Conservation (phyloP, 148 eudicot genomes). For the Rhododendron williamsianum region DNA sequence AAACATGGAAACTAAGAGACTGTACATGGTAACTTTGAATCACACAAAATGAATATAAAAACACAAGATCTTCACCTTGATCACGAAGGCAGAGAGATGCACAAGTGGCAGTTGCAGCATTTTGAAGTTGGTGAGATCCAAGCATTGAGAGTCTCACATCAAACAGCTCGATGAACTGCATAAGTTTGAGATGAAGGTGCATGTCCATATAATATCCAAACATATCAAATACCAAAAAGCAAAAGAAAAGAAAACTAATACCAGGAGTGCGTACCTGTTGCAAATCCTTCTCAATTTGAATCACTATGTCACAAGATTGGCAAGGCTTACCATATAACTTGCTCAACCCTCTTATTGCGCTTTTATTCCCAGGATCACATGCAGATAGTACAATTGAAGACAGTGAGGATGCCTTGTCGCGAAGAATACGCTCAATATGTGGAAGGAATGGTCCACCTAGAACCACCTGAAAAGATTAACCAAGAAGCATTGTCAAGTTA, state of each 20-base stretch:
- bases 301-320: conserved; percentile 68
- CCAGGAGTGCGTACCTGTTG: conserved; percentile 40
- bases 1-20: neutral
- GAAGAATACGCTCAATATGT: conserved; percentile 72
- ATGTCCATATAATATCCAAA: neutral
- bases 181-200: neutral
- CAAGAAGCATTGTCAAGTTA: conserved; percentile 14
- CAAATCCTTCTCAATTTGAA: conserved; percentile 55
- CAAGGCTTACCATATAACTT: conserved; percentile 38
- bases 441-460: conserved; percentile 95
- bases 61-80: conserved; percentile 48
- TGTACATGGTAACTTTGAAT: neutral
- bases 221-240: neutral
- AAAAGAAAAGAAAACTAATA: neutral
- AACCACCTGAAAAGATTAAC: conserved; percentile 51
- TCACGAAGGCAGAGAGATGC: conserved; percentile 72
- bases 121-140: conserved; percentile 86
- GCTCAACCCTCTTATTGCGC: conserved; percentile 41
- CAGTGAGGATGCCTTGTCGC: conserved; percentile 66
- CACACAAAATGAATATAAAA: neutral
- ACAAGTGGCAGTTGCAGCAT: conserved; percentile 91
- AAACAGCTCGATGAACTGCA: conserved; percentile 38
- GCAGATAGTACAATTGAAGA: conserved; percentile 68
- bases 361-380: conserved; percentile 62
- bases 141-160: conserved; percentile 63